A percentile compares a stretch with the other conserved stretches of the same genome.
phyloP scores from a whole-genome alignment of 2,329 filamentous ascomycete species.

The Fusarium dlaminii region DNA sequence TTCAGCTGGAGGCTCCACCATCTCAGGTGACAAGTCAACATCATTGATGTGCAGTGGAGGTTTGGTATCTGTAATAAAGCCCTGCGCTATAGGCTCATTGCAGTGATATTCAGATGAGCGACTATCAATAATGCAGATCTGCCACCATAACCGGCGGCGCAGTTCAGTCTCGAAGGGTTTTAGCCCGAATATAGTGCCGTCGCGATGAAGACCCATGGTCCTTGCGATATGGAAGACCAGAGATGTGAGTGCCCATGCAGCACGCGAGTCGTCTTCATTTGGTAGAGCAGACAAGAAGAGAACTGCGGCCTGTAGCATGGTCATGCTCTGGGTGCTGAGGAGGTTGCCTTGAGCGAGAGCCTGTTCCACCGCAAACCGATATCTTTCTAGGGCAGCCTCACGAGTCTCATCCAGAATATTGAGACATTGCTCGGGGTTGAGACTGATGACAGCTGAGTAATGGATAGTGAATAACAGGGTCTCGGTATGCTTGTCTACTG shows the following conservation, averaged over 20 bases:
- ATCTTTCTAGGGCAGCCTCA: neutral
- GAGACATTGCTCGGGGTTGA: neutral
- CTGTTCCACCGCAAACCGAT: neutral
- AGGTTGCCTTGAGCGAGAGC: neutral
- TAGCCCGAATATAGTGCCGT: neutral
- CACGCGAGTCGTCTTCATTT: neutral
- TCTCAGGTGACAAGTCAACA: neutral
- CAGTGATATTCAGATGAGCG: neutral
- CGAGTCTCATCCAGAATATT: neutral
- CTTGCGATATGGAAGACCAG: neutral
- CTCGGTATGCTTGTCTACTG: neutral
- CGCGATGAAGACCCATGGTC: neutral
- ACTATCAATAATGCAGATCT: neutral
- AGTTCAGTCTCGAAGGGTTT: neutral
- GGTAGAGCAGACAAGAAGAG: neutral
- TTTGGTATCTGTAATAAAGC: neutral
- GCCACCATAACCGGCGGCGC: neutral
- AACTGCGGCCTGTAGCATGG: neutral
- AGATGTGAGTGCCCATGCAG: neutral
- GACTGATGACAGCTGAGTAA: neutral
- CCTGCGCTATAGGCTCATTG: neutral
- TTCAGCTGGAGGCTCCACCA: neutral
- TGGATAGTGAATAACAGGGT: neutral
- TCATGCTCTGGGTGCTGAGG: neutral
- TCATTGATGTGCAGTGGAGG: neutral